Conservation (phyloP, 345 rosid genomes). For the Salix viminalis region DNA sequence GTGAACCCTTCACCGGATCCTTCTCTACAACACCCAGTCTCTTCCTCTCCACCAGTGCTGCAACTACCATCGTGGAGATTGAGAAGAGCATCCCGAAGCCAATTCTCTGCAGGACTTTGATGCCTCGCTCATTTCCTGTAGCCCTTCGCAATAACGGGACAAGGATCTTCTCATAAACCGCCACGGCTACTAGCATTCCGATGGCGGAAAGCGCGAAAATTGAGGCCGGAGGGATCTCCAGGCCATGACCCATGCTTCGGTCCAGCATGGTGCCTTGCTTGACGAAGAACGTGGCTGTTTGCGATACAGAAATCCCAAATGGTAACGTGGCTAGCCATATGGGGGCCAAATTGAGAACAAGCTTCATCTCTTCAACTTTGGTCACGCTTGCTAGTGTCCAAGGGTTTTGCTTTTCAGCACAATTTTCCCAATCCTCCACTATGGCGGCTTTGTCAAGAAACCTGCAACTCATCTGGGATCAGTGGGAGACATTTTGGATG, state of each 20-base stretch:
- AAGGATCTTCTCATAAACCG: constrained; percentile 47
- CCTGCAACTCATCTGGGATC: constrained; percentile 34
- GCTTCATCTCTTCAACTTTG: constrained; percentile 79
- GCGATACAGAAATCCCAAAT: constrained; percentile 73
- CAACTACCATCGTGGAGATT: constrained; percentile 49
- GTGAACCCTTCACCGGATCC: constrained; percentile 39
- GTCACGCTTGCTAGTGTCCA: constrained; percentile 84
- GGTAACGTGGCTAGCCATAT: constrained; percentile 76
- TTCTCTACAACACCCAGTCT: constrained; percentile 33
- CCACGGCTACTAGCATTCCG: constrained; percentile 56
- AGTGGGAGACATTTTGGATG: not conserved
- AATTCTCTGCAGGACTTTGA: constrained; percentile 79
- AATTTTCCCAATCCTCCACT: constrained; percentile 33
- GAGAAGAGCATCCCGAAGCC: constrained; percentile 87
- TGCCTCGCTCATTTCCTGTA: constrained; percentile 67
- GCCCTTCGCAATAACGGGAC: constrained; percentile 42
- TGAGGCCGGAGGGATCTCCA: constrained; percentile 58
- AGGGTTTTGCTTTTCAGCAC: constrained; percentile 44
- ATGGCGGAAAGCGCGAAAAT: constrained; percentile 44
- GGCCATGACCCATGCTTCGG: constrained; percentile 41
- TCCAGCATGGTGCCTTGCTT: constrained; percentile 59
- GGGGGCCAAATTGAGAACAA: constrained; percentile 79
- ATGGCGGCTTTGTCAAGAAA: constrained; percentile 91
- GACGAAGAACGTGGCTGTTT: constrained; percentile 81
- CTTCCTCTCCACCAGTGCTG: constrained; percentile 73